Evolutionary conservation across 2,329 filamentous ascomycete species (phyloP), one percentile per base, ranked within the genome.

Genomic region (Boeremia lycopersici): DNA sequence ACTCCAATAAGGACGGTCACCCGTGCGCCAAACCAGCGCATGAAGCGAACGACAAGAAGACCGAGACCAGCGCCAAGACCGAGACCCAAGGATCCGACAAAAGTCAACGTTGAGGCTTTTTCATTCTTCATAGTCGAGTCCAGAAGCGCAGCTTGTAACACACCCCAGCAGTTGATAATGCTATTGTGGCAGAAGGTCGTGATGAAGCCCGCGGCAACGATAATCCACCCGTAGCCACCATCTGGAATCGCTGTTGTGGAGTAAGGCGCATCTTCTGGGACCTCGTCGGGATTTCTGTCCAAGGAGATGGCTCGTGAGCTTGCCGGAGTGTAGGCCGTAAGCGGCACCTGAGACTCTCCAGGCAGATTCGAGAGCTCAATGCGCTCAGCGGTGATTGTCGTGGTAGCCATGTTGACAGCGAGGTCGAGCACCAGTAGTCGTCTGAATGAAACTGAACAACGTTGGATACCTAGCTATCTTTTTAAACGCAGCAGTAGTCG

Each of bases 141-240:
- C 4, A 85, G 79, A 0, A 88, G 78, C 0, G 79, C 84, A 3
- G 78, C 77, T 69, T 88, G 85, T 43, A 87, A 74, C 1, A 88
- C 78, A 28, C 85, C 86, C 84, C 85, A 88, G 55, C 78, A 79
- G 61, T 85, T 85, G 11, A 77, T 77, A 0, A 78, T 82, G 42
- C 84, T 85, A 41, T 82, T 78, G 38, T 81, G 63, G 65, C 68
- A 72, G 76, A 82, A 87, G 1, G 80, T 77, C 23, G 85, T 62
- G 2, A 82, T 64, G 3, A 79, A 77, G 59, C 81, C 83, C 34
- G 75, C 77, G 4, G 70, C 72, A 25, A 87, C 81, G 6, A 86
- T 75, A 10, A 79, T 74, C 83, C 83, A 85, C 52, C 82, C 83
- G 61, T 84, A 83, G 29, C 82, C 83, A 23, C 82, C 82, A 46